phyloP scores from a whole-genome alignment of 2,329 filamentous ascomycete species.

The Sphaerulina vaccinii region DNA sequence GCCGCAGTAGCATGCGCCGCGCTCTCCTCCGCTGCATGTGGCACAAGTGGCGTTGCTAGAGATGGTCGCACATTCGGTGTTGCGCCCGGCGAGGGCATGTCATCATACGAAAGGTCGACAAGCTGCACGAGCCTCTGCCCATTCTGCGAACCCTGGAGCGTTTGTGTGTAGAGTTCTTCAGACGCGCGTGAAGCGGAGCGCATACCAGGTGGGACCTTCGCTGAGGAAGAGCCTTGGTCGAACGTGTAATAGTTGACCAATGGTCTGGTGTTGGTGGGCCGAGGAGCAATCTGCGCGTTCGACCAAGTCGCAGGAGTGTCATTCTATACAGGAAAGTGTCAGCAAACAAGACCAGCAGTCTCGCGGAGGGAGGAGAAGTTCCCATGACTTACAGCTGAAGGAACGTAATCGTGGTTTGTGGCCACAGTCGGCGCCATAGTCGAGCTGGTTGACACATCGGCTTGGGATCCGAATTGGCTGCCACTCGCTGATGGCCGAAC shows the following conservation, averaged over 20 bases:
- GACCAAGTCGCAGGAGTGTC: not conserved
- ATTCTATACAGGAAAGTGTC: not conserved
- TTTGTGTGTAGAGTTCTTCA: no score
- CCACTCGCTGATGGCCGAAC: no score
- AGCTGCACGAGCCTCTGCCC: no score
- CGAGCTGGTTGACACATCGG: not conserved
- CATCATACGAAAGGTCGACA: no score
- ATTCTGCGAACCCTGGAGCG: no score
- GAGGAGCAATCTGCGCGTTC: not conserved
- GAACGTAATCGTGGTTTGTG: not conserved
- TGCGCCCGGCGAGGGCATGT: no score
- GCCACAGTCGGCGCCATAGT: not conserved
- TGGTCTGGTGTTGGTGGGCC: not conserved
- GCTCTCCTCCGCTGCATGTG: no score
- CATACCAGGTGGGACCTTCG: not conserved
- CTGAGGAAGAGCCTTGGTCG: not conserved
- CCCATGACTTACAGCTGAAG: not conserved
- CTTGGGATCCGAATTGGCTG: not conserved
- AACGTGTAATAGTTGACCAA: not conserved
- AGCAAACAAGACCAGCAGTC: no score
- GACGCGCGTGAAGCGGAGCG: no score
- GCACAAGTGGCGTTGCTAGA: no score
- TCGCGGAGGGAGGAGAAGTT: no score
- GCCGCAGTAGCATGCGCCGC: not conserved
- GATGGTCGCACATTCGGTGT: no score